phyloP scores from a whole-genome alignment of 2,329 filamentous ascomycete species.

The Aspergillus sojae region DNA sequence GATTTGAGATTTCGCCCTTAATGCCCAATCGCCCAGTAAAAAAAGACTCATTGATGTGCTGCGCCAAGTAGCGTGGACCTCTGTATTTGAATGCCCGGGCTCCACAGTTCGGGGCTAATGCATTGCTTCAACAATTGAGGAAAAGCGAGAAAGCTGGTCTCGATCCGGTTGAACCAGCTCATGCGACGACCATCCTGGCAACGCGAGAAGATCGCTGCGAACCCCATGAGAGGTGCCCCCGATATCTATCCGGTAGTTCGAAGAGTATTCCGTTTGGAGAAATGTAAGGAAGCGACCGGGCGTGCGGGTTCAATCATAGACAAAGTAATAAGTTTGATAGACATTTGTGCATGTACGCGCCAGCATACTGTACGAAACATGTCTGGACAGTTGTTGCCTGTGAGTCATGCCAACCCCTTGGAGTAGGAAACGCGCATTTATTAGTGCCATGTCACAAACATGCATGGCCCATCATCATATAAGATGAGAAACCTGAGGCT shows the following conservation, averaged over 20 bases:
- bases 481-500: not conserved
- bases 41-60: not conserved
- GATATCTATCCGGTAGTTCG: not conserved
- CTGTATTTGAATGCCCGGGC: not conserved
- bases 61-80: not conserved
- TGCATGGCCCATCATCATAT: not conserved
- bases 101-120: not conserved
- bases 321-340: not conserved
- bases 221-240: not conserved
- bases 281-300: not conserved
- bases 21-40: not conserved
- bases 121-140: not conserved
- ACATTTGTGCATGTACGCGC: not conserved
- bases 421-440: not conserved
- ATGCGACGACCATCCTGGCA: not conserved
- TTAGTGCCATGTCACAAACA: conserved; percentile 1
- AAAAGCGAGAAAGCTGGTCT: not conserved
- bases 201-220: not conserved
- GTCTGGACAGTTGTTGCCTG: not conserved
- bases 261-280: not conserved
- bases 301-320: not conserved
- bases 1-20: not conserved
- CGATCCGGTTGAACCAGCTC: not conserved
- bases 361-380: conserved; percentile 1
- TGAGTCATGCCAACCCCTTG: conserved; percentile 2